These are phyloP conservation scores for Epichloe hybrida DNA, from an alignment of 2,329 filamentous ascomycete genomes.

Conservation along the genomic window DNA sequence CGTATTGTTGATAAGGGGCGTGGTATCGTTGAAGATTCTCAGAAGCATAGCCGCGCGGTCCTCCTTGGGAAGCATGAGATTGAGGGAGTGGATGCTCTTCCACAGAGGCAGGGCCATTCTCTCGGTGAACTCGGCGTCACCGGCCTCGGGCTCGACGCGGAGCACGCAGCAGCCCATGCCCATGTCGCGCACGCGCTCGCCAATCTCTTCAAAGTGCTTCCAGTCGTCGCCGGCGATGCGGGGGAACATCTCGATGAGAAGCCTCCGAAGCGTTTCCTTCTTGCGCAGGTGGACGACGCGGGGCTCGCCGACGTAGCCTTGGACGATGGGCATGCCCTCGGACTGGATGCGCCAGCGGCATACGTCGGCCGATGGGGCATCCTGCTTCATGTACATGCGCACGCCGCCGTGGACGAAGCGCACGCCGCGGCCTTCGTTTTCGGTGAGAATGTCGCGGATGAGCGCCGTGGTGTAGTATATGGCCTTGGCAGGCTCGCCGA, in stretches of 20 bases:
- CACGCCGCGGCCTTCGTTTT: slow-evolving; percentile 82
- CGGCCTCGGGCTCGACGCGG: slow-evolving; percentile 61
- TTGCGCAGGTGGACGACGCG: slow-evolving; percentile 63
- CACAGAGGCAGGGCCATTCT: slow-evolving; percentile 82
- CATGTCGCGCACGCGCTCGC: slow-evolving; percentile 64
- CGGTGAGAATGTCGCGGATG: slow-evolving; percentile 68
- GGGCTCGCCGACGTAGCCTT: slow-evolving; percentile 73
- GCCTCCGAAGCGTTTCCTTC: slow-evolving; percentile 64
- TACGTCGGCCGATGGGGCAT: slow-evolving; percentile 72
- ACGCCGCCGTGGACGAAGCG: slow-evolving; percentile 96
- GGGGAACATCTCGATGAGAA: slow-evolving; percentile 94
- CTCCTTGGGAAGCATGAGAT: slow-evolving; percentile 97
- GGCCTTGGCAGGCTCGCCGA: slow-evolving; percentile 77
- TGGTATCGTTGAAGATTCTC: slow-evolving; percentile 79
- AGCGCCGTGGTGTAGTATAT: slow-evolving; percentile 91
- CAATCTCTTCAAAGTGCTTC: slow-evolving; percentile 73
- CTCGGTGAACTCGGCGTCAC: slow-evolving; percentile 50
- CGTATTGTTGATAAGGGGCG: slow-evolving; percentile 62
- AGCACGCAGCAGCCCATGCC: slow-evolving; percentile 88
- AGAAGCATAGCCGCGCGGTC: slow-evolving; percentile 86
- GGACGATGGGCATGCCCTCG: slow-evolving; percentile 81
- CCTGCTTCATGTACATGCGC: slow-evolving; percentile 98
- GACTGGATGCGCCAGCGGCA: slow-evolving; percentile 93
- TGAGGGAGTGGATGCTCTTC: slow-evolving; percentile 83
- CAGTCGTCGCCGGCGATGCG: slow-evolving; percentile 65